Evolutionary conservation across 169 alveolate species (phyloP).

Genomic region (Eimeria falciformis): DNA sequence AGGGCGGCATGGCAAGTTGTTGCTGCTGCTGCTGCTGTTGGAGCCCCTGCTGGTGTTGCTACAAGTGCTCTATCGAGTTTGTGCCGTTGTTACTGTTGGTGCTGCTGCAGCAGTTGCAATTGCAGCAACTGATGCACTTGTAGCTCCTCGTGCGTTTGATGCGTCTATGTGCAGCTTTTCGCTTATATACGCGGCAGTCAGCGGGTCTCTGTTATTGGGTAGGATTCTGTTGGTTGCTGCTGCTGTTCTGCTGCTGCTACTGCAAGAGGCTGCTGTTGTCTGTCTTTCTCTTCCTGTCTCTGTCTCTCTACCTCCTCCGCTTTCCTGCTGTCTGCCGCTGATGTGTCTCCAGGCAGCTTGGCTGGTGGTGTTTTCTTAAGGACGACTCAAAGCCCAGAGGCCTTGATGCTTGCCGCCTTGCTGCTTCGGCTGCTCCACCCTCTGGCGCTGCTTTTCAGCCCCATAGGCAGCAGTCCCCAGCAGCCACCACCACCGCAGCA

Average conservation of each 20-base stretch:
- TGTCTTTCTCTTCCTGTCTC: neutral
- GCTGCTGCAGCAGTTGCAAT: neutral
- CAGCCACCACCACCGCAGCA: neutral
- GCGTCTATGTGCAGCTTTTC: slow-evolving; percentile 10
- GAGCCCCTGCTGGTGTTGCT: slow-evolving; percentile 12
- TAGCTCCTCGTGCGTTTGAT: neutral
- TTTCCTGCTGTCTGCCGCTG: slow-evolving; percentile 2
- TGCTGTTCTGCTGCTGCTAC: slow-evolving; percentile 36
- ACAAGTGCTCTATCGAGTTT: neutral
- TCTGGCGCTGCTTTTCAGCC: slow-evolving; percentile 13
- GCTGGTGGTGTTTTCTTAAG: slow-evolving; percentile 28
- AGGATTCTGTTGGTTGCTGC: neutral
- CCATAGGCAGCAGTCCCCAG: neutral
- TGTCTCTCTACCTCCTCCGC: neutral
- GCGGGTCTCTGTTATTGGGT: slow-evolving; percentile 48
- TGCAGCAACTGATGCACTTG: neutral
- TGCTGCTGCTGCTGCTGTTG: neutral
- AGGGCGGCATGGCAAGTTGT: slow-evolving; percentile 6
- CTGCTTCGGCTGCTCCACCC: slow-evolving; percentile 54
- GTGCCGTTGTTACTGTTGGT: neutral
- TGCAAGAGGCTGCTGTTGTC: neutral
- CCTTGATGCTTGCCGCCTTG: neutral
- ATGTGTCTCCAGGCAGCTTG: slow-evolving; percentile 34
- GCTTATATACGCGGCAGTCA: slow-evolving; percentile 21
- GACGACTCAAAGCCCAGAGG: neutral